Evolutionary conservation across 2,329 filamentous ascomycete genomes (phyloP), one percentile per base, ranked within the genome.

Genomic region (Parastagonospora avenae): DNA sequence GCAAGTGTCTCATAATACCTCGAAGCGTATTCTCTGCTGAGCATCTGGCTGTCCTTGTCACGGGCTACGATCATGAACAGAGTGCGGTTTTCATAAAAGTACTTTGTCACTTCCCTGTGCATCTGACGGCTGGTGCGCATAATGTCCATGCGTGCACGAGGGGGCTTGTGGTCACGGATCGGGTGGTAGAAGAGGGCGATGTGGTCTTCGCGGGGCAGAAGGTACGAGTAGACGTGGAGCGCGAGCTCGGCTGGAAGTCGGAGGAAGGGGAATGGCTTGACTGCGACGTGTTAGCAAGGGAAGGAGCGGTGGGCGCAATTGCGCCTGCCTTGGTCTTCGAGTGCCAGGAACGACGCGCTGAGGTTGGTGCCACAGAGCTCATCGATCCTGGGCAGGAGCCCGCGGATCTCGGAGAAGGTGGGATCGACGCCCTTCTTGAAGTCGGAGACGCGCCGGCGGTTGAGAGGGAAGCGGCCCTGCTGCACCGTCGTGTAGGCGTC

Each of bases 201-300:
- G 14, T 54, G 52, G 8, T 49, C 33, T 14, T 55, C 41, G n/a
- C 52, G 52, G 10, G 63, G 66, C 4, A 64, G 32, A 11, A 62
- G 31, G 27, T 55, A 46, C 1, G 57, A 55, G 40, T 65, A 68
- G 0, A 64, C 33, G 2, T 60, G 50, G 2, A 66, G 55, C 2
- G 64, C 58, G 8, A 69, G 56, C 42, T 69, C 64, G 19, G 61
- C 50, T 1, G 64, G 64, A 8, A 69, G 51, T 1, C 37, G 42
- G 8, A 64, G 52, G 47, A 69, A 60, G 2, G 62, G 51, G 32
- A 68, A 67, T 2, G 60, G 50, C 14, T 55, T 48, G 10, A 59
- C 64, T 66, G 37, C 8, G 2, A 1, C 9, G 6, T 24, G 30
- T 64, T 16, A 62, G 55, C 11, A 31, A 27, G 4, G 27, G 15